Conservation (phyloP, 2,329 filamentous ascomycete species). For the Claviceps arundinis region DNA sequence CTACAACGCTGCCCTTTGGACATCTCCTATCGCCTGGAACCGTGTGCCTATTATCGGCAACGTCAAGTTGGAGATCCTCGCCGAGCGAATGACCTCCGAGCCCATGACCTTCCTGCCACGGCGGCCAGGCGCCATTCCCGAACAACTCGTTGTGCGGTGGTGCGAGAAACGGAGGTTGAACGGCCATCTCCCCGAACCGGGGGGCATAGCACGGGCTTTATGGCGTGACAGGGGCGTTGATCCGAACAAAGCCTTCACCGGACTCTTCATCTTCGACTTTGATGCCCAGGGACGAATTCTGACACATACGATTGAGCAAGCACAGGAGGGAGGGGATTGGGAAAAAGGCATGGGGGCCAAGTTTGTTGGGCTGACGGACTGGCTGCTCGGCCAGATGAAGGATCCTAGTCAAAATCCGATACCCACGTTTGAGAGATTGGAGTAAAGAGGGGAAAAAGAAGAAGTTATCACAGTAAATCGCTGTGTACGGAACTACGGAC, state of each 20-base stretch:
- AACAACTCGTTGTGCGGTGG: constrained; percentile 88
- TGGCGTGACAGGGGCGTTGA: constrained; percentile 24
- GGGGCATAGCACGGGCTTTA: constrained; percentile 31
- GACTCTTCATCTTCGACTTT: constrained; percentile 92
- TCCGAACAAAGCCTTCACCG: constrained; percentile 67
- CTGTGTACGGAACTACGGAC: too few relatives aligned
- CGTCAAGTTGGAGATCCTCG: constrained; percentile 74
- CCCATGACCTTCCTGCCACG: constrained; percentile 33
- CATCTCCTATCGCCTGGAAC: constrained; percentile 91
- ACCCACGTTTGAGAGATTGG: constrained; percentile 22
- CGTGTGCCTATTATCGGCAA: constrained; percentile 82
- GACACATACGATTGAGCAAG: constrained; percentile 88
- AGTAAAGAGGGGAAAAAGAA: constrained; percentile 5
- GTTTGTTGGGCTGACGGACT: constrained; percentile 86
- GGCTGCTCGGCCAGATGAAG: constrained; percentile 68
- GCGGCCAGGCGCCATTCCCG: constrained; percentile 43
- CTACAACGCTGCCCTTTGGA: constrained; percentile 91
- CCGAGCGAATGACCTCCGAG: constrained; percentile 69
- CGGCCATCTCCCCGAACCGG: constrained; percentile 18
- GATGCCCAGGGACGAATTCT: constrained; percentile 72
- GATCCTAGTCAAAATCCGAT: constrained; percentile 18
- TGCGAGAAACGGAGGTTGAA: constrained; percentile 31
- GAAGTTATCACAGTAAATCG: background rate
- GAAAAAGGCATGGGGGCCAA: constrained; percentile 68
- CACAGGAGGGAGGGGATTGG: constrained; percentile 70